A percentile compares a stretch with the other conserved stretches of the same genome.
These are phyloP conservation scores for Eutrema japonicum DNA, from an alignment of 345 rosid genomes.

Conservation along the genomic window DNA sequence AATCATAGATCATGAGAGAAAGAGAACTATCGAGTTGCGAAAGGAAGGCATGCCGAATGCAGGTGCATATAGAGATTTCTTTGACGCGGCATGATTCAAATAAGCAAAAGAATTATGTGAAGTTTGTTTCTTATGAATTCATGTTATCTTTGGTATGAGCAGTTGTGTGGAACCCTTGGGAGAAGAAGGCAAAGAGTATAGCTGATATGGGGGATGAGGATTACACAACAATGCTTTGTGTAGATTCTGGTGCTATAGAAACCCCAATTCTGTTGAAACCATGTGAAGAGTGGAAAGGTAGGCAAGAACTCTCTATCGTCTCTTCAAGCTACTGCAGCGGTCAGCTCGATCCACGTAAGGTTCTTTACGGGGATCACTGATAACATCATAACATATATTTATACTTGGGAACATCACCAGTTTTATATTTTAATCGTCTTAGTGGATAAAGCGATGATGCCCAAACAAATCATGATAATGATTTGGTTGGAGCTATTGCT, in stretches of 20 bases:
- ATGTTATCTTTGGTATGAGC: constrained; percentile 35
- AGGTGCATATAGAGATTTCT: constrained; percentile 43
- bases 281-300: constrained; percentile 85
- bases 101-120: neutral
- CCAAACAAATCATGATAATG: constrained; percentile 20
- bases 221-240: constrained; percentile 81
- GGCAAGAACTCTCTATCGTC: constrained; percentile 85
- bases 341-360: constrained; percentile 87
- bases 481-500: constrained; percentile 26
- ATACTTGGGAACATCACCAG: constrained; percentile 13
- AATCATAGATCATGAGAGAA: constrained; percentile 90
- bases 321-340: constrained; percentile 97
- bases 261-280: constrained; percentile 73
- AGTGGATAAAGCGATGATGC: constrained; percentile 13
- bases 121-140: neutral
- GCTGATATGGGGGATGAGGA: constrained; percentile 89
- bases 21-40: constrained; percentile 54
- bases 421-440: constrained; percentile 3
- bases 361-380: constrained; percentile 62
- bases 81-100: neutral
- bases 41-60: constrained; percentile 92
- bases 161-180: constrained; percentile 99
- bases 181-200: constrained; percentile 76
- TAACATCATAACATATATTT: neutral
- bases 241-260: constrained; percentile 81